These are phyloP conservation scores for Fusarium armeniacum DNA, from an alignment of 2,329 filamentous ascomycete species.

Conservation along the genomic window DNA sequence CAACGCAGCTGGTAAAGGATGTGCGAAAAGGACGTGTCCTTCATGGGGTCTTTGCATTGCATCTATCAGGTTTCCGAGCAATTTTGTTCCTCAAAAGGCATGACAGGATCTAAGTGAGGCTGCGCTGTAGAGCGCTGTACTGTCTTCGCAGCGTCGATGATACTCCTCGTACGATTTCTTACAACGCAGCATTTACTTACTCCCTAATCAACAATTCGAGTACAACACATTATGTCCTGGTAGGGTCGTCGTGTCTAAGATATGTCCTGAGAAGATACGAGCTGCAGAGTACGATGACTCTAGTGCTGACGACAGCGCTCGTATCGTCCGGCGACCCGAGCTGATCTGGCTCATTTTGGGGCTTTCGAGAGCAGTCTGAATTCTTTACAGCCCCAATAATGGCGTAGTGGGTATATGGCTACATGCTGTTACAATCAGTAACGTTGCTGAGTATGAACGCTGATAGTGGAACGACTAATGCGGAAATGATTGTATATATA, in stretches of 20 bases:
- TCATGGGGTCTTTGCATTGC: background rate
- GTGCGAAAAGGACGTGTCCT: background rate
- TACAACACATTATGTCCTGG: background rate
- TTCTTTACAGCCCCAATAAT: background rate
- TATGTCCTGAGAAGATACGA: background rate
- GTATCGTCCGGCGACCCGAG: background rate
- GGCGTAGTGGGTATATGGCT: background rate
- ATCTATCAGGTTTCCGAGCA: no score
- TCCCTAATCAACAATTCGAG: no score
- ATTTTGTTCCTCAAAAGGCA: background rate
- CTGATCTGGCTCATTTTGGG: background rate
- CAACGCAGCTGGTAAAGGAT: background rate
- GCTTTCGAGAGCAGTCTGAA: background rate
- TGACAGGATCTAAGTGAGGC: background rate
- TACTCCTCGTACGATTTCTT: background rate
- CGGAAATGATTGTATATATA: background rate
- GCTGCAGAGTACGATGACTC: background rate
- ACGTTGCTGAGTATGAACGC: background rate
- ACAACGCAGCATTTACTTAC: background rate
- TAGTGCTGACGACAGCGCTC: constrained; percentile 18
- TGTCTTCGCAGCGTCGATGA: background rate
- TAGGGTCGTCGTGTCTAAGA: background rate
- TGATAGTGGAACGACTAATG: background rate
- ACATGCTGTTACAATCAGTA: background rate
- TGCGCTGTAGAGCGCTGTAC: background rate